Evolutionary conservation across 768 basidiomycete species (phyloP).

Genomic region (Udeniomyces megalosporus): DNA sequence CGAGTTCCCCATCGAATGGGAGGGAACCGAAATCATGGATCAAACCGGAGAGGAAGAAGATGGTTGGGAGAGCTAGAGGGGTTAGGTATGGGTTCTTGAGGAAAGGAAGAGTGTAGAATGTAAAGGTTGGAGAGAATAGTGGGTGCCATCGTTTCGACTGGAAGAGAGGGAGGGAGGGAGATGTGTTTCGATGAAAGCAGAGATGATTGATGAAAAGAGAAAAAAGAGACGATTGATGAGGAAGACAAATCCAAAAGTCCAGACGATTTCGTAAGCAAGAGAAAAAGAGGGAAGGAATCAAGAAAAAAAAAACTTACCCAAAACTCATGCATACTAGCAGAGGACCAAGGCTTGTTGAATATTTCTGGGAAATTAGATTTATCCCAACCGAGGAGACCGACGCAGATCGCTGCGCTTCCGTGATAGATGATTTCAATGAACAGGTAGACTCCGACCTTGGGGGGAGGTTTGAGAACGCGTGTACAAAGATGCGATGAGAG

Average conservation of each 20-base stretch:
- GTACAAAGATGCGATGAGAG: neutral
- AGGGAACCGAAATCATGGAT: neutral
- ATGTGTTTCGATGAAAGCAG: no score
- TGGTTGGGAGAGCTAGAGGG: no score
- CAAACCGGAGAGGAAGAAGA: neutral
- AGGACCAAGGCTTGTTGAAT: slow-evolving; percentile 5
- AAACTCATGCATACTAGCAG: neutral
- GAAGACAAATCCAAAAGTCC: neutral
- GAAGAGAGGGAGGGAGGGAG: neutral
- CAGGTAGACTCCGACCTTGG: slow-evolving; percentile 6
- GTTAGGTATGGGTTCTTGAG: no score
- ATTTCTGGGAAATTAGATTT: neutral
- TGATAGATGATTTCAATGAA: slow-evolving; percentile 13
- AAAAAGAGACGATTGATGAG: neutral
- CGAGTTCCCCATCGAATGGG: neutral
- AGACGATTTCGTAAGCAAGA: no score
- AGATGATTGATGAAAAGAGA: neutral
- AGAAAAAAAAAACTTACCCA: neutral
- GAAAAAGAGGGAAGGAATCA: neutral
- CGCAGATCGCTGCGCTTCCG: neutral
- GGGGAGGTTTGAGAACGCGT: neutral
- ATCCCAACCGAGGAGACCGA: slow-evolving; percentile 5
- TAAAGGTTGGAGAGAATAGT: slow-evolving; percentile 9
- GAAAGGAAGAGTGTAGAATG: slow-evolving; percentile 6
- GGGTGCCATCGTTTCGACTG: slow-evolving; percentile 12